Evolutionary conservation across 805 yeast species (phyloP).

Genomic region (Peterozyma xylosa): DNA sequence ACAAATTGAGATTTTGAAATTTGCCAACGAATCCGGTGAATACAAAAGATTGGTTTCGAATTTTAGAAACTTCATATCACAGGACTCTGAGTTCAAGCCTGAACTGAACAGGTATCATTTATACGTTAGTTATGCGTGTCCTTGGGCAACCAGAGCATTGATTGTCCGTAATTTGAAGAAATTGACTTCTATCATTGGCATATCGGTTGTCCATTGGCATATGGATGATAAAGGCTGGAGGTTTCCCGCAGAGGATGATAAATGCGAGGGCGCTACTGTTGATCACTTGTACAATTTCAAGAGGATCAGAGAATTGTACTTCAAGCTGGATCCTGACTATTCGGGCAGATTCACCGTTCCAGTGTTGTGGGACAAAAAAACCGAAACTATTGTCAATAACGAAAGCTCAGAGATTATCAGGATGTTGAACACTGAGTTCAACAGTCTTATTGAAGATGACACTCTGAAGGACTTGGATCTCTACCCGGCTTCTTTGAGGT

Average conservation of each 20-base stretch:
- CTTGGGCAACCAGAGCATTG: constrained; percentile 91
- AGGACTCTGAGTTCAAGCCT: constrained; percentile 55
- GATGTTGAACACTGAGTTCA: constrained; percentile 71
- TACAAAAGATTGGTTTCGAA: constrained; percentile 39
- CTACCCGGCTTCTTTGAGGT: constrained; percentile 49
- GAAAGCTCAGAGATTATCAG: constrained; percentile 88
- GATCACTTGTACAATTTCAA: constrained; percentile 55
- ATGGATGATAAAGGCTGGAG: constrained; percentile 90
- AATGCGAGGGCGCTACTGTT: constrained; percentile 37
- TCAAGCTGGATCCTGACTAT: constrained; percentile 67
- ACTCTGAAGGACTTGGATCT: constrained; percentile 42
- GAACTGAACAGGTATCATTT: constrained; percentile 80
- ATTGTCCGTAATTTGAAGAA: constrained; percentile 74
- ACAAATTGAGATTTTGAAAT: constrained; percentile 35
- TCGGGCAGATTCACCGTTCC: constrained; percentile 88
- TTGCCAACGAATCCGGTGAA: constrained; percentile 46
- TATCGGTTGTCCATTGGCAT: constrained; percentile 86
- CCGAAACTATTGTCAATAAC: constrained; percentile 78
- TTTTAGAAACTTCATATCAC: constrained; percentile 60
- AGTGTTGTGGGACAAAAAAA: constrained; percentile 83
- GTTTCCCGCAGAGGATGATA: constrained; percentile 47
- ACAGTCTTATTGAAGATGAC: constrained; percentile 41
- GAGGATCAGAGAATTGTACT: constrained; percentile 66
- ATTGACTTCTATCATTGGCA: constrained; percentile 46
- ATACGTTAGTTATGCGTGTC: constrained; percentile 85